phyloP scores from a whole-genome alignment of 1,139 yeast species.

The Hansenula sp. region DNA sequence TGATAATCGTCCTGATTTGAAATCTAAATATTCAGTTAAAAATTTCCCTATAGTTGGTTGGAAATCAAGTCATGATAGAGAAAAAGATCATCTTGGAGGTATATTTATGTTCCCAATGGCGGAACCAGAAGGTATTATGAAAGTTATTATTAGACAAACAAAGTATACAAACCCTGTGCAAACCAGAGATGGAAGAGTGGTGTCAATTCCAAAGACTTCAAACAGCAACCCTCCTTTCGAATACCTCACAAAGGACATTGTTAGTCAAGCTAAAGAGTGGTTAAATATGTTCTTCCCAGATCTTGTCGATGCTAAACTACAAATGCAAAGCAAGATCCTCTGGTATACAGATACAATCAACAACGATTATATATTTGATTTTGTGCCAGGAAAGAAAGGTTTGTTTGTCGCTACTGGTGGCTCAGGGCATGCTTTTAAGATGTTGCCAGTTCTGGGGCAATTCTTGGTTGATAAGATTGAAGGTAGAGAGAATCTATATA shows the following conservation, averaged over 20 bases:
- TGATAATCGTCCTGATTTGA: conserved; percentile 22
- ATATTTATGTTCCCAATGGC: conserved; percentile 27
- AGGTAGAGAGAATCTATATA: conserved; percentile 8
- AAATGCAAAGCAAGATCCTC: conserved; percentile 24
- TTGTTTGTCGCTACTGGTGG: conserved; percentile 42
- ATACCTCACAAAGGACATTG: conserved; percentile 18
- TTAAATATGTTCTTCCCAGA: conserved; percentile 22
- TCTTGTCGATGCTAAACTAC: conserved; percentile 14
- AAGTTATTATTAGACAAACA: conserved; percentile 17
- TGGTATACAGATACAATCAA: conserved; percentile 43
- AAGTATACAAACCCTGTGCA: conserved; percentile 25
- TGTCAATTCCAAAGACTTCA: conserved; percentile 24
- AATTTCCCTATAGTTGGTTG: conserved; percentile 25
- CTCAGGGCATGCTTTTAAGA: conserved; percentile 35
- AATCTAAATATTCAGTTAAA: conserved; percentile 18
- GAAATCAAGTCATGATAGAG: conserved; percentile 13
- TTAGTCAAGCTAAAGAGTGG: conserved; percentile 20
- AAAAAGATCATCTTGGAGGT: conserved; percentile 23
- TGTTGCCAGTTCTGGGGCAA: conserved; percentile 31
- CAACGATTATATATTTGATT: conserved; percentile 35
- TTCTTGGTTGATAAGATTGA: conserved; percentile 26
- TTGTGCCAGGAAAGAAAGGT: conserved; percentile 31
- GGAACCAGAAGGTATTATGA: conserved; percentile 16
- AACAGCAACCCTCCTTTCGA: conserved; percentile 7
- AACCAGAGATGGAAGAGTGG: conserved; percentile 3